phyloP scores from a whole-genome alignment of 192 early-diverging fungal genomes.

The Umbelopsis sp. region DNA sequence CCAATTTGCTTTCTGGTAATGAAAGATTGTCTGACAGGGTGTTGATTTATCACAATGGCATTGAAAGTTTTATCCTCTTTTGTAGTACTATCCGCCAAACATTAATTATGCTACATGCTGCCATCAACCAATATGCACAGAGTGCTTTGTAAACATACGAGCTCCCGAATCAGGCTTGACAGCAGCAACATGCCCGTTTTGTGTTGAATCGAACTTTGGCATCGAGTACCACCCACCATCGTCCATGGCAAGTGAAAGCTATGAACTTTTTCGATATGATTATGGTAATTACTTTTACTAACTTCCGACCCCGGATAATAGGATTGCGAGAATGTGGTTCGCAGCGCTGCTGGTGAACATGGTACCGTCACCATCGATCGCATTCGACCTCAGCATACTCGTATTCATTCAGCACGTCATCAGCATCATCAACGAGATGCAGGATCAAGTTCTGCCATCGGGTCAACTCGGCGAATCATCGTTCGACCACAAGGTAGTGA shows the following conservation, averaged over 20 bases:
- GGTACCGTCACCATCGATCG: neutral
- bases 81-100: conserved; percentile 30
- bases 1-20: conserved; percentile 40
- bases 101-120: conserved; percentile 38
- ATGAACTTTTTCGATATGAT: no score
- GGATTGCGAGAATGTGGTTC: no score
- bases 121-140: conserved; percentile 33
- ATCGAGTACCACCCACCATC: conserved; percentile 26
- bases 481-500: conserved; percentile 12
- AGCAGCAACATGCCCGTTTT: conserved; percentile 32
- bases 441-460: conserved; percentile 1
- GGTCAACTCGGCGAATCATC: conserved; percentile 16
- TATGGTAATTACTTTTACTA: no score
- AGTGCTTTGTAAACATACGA: conserved; percentile 37
- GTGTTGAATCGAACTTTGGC: conserved; percentile 33
- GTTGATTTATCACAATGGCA: neutral
- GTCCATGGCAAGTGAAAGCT: neutral
- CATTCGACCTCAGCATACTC: conserved; percentile 8
- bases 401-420: neutral
- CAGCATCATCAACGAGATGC: neutral
- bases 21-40: neutral
- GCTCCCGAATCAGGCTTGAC: neutral
- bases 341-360: neutral
- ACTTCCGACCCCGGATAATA: no score
- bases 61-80: neutral